A percentile compares a stretch with the other conserved stretches of the same genome.
These are phyloP conservation scores for Cichorium intybus DNA, from an alignment of 140 eudicot genomes.

Conservation along the genomic window DNA sequence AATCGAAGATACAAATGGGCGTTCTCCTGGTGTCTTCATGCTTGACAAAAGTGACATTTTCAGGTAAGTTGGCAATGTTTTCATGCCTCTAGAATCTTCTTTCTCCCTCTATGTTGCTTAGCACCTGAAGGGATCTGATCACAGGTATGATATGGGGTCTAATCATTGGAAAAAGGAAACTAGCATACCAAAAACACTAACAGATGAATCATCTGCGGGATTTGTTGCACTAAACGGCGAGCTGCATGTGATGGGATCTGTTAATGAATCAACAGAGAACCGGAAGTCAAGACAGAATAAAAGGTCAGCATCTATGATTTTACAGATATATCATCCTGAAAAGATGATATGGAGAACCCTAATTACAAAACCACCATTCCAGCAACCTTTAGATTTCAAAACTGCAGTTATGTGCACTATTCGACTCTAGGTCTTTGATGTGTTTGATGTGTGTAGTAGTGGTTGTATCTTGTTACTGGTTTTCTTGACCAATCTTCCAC, in stretches of 20 bases:
- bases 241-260: conserved; percentile 52
- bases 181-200: conserved; percentile 59
- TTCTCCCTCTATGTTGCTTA: too few relatives aligned
- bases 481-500: not conserved
- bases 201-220: conserved; percentile 60
- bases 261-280: conserved; percentile 39
- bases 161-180: conserved; percentile 83
- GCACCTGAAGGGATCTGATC: too few relatives aligned
- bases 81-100: not conserved
- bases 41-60: conserved; percentile 67
- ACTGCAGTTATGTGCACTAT: conserved; percentile 79
- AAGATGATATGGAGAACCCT: conserved; percentile 72
- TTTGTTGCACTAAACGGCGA: conserved; percentile 71
- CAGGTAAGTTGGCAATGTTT: conserved; percentile 44
- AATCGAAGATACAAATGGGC: conserved; percentile 46
- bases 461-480: conserved; percentile 15
- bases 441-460: conserved; percentile 12
- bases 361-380: conserved; percentile 64
- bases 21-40: conserved; percentile 65
- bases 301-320: conserved; percentile 55
- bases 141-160: conserved; percentile 70
- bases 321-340: conserved; percentile 77
- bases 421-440: conserved; percentile 43
- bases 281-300: conserved; percentile 49
- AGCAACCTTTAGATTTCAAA: conserved; percentile 65